Base-by-base conservation (phyloP, 2,329 filamentous ascomycete genomes). In the Fusarium paranaense region DNA sequence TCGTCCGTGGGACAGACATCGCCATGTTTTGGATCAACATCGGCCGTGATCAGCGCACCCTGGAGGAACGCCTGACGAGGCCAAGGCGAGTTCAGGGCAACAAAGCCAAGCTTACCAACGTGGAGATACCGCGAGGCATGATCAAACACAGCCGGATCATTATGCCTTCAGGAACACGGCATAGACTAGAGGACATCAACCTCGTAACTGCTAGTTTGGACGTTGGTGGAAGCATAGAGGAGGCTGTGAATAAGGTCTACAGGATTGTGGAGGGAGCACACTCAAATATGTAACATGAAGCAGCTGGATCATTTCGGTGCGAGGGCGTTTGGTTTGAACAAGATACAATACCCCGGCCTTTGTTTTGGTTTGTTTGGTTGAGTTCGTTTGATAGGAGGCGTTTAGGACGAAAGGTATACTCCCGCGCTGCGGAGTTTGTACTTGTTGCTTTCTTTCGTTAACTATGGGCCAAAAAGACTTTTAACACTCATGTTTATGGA, bases 11-110 rank as follows among this genome's bases (percentile, higher is more conserved):
- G n/a, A 70, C 59, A 6, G 20, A 62, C 16, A 61, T 70, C 6
- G 16, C 62, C 16, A 35, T 73, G 40, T n/a, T 52, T 27, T 73
- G 62, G 71, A 40, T 73, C 37, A 73, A 73, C 14, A 25, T 63
- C 32, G 11, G 37, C 14, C 42, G 47, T 32, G 56, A 70, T 57
- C 25, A 42, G 32, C 42, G 6, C 27, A 35, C 37, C 25, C 54
- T 61, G 18, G 66, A 69, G 40, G n/a, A 38, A 20, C 66, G 62
- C 38, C 16, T 59, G 9, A 20, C 54, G 18, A 50, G 14, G 30
- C 35, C 27, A n/a, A 30, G 18, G 35, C 20, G 42, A n/a, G 30
- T 20, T 22, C 20, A 54, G 22, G 63, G 38, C 20, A 45, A 14
- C 38, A 45, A 42, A 38, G 5, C 7, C 13, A 52, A 27, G 22